Percentiles rank a stretch among this genome's conserved stretches.
Conservation (phyloP, 2,329 filamentous ascomycete species). For the Aspergillus fijiensis region DNA sequence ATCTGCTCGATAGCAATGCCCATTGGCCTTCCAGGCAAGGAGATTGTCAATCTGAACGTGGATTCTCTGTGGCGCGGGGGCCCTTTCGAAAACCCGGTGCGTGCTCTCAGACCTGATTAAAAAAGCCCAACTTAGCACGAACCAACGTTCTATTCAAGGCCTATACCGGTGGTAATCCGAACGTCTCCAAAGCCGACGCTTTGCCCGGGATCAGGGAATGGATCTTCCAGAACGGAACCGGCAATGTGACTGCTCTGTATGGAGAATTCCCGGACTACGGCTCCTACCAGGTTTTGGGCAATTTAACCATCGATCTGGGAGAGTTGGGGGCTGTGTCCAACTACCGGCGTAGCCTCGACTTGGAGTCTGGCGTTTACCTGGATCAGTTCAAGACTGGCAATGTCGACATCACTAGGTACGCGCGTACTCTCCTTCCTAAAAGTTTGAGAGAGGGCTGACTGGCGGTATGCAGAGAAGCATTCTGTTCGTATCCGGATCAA, state of each 20-base stretch:
- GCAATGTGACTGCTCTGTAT: conserved; percentile 19
- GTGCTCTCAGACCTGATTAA: neutral
- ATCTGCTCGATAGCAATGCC: conserved; percentile 17
- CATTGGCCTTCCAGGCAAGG: conserved; percentile 14
- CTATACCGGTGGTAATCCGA: conserved; percentile 23
- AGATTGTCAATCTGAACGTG: conserved; percentile 24
- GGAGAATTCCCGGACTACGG: conserved; percentile 20
- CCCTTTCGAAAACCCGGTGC: conserved; percentile 22
- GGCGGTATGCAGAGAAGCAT: conserved; percentile 3
- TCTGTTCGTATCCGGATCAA: conserved; percentile 38
- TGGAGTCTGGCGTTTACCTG: conserved; percentile 11
- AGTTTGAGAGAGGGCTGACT: neutral
- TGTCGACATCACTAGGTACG: neutral
- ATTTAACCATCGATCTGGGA: conserved; percentile 22
- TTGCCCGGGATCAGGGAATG: conserved; percentile 19
- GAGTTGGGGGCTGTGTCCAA: conserved; percentile 6
- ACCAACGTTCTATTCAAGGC: neutral
- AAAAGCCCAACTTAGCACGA: neutral
- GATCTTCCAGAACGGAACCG: conserved; percentile 25
- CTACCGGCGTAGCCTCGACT: conserved; percentile 20
- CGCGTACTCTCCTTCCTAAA: neutral
- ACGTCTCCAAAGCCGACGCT: conserved; percentile 15
- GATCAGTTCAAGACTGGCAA: conserved; percentile 4
- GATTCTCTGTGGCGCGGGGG: conserved; percentile 31
- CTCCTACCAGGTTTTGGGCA: conserved; percentile 24